phyloP scores from a whole-genome alignment of 2,329 filamentous ascomycete species.

The Clonostachys chloroleuca region DNA sequence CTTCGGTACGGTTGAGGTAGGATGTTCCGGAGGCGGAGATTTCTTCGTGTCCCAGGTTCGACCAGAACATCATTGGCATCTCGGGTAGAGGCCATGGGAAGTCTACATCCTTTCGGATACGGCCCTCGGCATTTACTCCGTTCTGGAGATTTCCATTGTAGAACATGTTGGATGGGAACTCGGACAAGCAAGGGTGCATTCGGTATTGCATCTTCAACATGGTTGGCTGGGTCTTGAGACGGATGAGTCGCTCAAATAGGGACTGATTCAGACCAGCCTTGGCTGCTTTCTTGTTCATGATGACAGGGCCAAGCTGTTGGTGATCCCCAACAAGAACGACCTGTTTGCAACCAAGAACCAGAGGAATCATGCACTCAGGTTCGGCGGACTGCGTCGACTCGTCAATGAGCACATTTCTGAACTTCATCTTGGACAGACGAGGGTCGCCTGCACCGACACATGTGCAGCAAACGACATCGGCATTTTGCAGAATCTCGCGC shows the following conservation, averaged over 20 bases:
- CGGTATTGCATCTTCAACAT: conserved; percentile 96
- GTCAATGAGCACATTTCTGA: conserved; percentile 95
- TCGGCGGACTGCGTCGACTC: conserved; percentile 98
- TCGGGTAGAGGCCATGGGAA: conserved; percentile 96
- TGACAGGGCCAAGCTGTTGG: conserved; percentile 95
- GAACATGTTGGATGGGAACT: conserved; percentile 99
- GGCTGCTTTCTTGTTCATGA: conserved; percentile 99
- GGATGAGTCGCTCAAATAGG: conserved; percentile 94
- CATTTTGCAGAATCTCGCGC: conserved; percentile 89
- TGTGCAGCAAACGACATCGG: conserved; percentile 97
- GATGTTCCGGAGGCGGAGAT: conserved; percentile 97
- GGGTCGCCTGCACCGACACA: conserved; percentile 97
- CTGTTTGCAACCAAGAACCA: conserved; percentile 96
- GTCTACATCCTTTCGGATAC: conserved; percentile 88
- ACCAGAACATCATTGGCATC: conserved; percentile 99
- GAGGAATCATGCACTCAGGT: conserved; percentile 97
- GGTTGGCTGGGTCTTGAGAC: conserved; percentile 85
- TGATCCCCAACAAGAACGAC: conserved; percentile 98
- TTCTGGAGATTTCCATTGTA: conserved; percentile 98
- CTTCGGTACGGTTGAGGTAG: conserved; percentile 96
- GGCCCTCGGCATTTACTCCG: conserved; percentile 84
- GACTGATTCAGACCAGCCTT: conserved; percentile 97
- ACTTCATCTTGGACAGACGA: conserved; percentile 93
- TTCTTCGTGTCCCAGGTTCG: conserved; percentile 94
- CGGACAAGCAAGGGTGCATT: conserved; percentile 96